Evolutionary conservation across 306 rosid genomes (phyloP).

Genomic region (Quercus bicolor): DNA sequence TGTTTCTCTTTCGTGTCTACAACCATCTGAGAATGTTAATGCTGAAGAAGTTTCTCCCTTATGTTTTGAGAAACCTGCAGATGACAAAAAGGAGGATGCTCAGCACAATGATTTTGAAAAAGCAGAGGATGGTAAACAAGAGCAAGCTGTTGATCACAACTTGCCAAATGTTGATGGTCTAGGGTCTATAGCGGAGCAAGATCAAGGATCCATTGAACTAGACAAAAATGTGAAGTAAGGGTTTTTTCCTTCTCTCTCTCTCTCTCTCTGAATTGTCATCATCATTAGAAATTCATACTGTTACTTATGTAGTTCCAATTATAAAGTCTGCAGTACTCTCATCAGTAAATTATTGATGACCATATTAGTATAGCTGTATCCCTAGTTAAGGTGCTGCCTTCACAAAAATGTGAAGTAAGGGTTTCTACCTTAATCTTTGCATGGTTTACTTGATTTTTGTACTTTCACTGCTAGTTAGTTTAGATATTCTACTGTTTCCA

Average conservation of each 20-base stretch:
- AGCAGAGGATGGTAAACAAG: constrained; percentile 20
- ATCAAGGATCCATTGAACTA: constrained; percentile 22
- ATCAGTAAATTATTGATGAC: background rate
- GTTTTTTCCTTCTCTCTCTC: background rate
- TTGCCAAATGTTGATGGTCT: constrained; percentile 24
- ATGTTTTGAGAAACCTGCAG: constrained; percentile 19
- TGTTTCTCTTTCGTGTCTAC: constrained; percentile 24
- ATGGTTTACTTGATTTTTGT: no score
- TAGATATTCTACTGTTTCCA: no score
- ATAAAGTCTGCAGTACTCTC: background rate
- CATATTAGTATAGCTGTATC: background rate
- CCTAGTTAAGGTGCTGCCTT: background rate
- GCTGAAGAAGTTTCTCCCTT: constrained; percentile 15
- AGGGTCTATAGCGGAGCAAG: constrained; percentile 25
- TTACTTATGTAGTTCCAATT: background rate
- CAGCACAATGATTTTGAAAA: constrained; percentile 24
- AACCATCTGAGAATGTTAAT: constrained; percentile 18
- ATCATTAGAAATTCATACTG: no score
- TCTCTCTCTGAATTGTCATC: background rate
- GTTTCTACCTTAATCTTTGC: no score
- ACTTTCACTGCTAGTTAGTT: no score
- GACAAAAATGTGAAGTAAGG: constrained; percentile 46
- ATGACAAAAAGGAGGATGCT: constrained; percentile 20
- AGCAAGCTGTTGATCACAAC: constrained; percentile 20
- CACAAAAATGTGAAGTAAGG: background rate